A percentile compares a stretch with the other conserved stretches of the same genome.
Evolutionary conservation across 2,329 filamentous ascomycete species (phyloP).

Genomic region (Botrytis paeoniae): DNA sequence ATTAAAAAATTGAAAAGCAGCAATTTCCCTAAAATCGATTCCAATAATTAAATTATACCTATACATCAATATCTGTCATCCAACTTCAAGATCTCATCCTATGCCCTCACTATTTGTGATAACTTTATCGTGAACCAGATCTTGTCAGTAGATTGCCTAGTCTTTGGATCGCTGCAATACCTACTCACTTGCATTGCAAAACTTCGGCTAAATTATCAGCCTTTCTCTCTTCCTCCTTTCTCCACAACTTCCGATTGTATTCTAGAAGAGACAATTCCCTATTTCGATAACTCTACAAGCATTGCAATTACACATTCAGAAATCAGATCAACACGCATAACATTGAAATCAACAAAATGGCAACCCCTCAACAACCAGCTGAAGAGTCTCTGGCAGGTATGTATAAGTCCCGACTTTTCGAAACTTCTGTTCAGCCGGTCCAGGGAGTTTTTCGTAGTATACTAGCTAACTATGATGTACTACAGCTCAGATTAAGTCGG

Average conservation of each 20-base stretch:
- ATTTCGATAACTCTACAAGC: conserved; percentile 4
- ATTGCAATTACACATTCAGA: neutral
- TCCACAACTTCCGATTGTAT: conserved; percentile 9
- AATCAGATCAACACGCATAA: neutral
- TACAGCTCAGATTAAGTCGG: conserved; percentile 92
- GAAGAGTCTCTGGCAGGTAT: conserved; percentile 22
- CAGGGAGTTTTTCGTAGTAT: neutral
- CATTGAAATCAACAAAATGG: neutral
- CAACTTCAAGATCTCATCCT: neutral
- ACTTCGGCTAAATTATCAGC: conserved; percentile 21
- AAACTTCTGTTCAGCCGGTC: neutral
- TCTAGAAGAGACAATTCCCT: conserved; percentile 9
- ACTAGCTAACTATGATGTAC: conserved; percentile 22
- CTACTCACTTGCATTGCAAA: neutral
- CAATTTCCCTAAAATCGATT: neutral
- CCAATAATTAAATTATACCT: neutral
- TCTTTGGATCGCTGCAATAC: neutral
- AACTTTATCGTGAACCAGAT: neutral
- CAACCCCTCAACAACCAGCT: conserved; percentile 27
- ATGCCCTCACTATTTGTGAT: neutral
- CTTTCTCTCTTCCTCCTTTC: conserved; percentile 22
- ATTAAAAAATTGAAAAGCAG: too few species aligned
- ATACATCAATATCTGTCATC: neutral
- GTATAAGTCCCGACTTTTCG: neutral
- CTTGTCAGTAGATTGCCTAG: neutral